Conservation (phyloP, 2,329 filamentous ascomycete species). For the Colletotrichum sp. region DNA sequence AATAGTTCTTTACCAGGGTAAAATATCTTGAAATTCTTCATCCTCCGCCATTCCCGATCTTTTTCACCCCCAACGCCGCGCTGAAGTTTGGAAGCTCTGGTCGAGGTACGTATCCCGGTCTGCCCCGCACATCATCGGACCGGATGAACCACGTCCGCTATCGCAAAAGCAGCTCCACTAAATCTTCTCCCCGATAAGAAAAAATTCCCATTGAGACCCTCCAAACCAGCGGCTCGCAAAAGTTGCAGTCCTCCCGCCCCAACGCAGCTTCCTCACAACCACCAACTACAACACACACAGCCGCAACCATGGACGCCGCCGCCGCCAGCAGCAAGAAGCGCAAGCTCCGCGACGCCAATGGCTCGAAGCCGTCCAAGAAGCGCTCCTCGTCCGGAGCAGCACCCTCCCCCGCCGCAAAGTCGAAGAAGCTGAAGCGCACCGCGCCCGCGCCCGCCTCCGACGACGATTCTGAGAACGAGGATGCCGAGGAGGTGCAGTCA, state of each 20-base stretch:
- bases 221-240: not conserved
- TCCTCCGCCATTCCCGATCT: too few relatives aligned
- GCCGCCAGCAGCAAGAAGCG: constrained; percentile 48
- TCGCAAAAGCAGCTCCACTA: not conserved
- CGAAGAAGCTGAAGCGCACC: constrained; percentile 47
- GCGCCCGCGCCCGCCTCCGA: constrained; percentile 30
- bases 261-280: not conserved
- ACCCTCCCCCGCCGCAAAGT: constrained; percentile 34
- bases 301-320: constrained; percentile 20
- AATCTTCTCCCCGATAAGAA: constrained; percentile 16
- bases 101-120: not conserved
- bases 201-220: constrained; percentile 13
- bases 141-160: constrained; percentile 12
- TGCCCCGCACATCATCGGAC: not conserved
- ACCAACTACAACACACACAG: constrained; percentile 9
- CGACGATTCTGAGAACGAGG: constrained; percentile 25
- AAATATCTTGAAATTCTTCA: not conserved
- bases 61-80: too few relatives aligned
- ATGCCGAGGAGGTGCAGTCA: constrained; percentile 20
- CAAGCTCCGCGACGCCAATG: constrained; percentile 38
- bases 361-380: constrained; percentile 35
- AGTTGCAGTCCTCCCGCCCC: not conserved
- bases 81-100: not conserved
- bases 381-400: constrained; percentile 26
- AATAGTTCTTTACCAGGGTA: too few relatives aligned